Percentiles rank a stretch among this genome's conserved stretches.
phyloP scores from a whole-genome alignment of 2,329 filamentous ascomycete genomes.

The Epichloe gansuensis region DNA sequence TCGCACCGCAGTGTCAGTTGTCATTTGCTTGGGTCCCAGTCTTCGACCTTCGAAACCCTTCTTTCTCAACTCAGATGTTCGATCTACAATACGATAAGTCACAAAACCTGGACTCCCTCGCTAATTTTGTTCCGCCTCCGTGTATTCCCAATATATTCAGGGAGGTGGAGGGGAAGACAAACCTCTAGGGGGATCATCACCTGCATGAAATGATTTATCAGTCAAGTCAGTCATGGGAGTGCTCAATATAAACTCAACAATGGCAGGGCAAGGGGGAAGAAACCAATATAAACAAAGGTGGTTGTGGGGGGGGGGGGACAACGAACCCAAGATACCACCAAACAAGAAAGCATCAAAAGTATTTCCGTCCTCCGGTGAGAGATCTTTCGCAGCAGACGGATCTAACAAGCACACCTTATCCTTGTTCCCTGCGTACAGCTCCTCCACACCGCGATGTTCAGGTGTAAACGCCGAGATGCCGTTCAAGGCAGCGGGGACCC shows the following conservation, averaged over 20 bases:
- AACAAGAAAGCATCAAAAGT: conserved; percentile 87
- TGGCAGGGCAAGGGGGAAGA: neutral
- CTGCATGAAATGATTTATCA: conserved; percentile 29
- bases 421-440: conserved; percentile 62
- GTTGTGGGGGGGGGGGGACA: neutral
- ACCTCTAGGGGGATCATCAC: conserved; percentile 90
- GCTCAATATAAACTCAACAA: neutral
- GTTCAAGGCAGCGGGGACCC: conserved; percentile 46
- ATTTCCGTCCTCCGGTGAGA: conserved; percentile 71
- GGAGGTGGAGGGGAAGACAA: conserved; percentile 18
- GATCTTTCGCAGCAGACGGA: conserved; percentile 66
- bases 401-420: conserved; percentile 78
- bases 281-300: neutral
- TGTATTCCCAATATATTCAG: neutral
- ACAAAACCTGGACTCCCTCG: neutral
- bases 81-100: conserved; percentile 42
- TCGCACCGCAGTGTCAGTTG: conserved; percentile 89
- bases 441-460: conserved; percentile 68
- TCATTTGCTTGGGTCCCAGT: conserved; percentile 91
- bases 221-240: neutral
- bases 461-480: conserved; percentile 51
- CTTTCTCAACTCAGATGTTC: conserved; percentile 87
- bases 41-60: conserved; percentile 84
- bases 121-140: neutral
- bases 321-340: conserved; percentile 80